phyloP scores from a whole-genome alignment of 2,329 filamentous ascomycete species.

The Claviceps pazoutovae region DNA sequence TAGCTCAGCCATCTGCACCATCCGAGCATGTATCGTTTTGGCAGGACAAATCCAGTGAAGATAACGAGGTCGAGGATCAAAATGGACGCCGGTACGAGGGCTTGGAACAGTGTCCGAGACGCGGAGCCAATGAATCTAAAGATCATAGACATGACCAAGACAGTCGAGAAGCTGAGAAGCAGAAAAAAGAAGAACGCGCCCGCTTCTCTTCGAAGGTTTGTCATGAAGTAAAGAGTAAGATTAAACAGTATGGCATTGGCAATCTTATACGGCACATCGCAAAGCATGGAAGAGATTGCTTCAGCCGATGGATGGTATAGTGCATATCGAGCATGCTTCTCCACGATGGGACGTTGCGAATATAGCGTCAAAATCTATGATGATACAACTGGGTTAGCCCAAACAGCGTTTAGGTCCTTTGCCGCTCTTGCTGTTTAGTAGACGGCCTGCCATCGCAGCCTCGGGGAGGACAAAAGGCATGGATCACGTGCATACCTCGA shows the following conservation, averaged over 20 bases:
- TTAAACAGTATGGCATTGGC: conserved; percentile 66
- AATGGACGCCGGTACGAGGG: conserved; percentile 45
- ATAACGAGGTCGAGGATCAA: conserved; percentile 54
- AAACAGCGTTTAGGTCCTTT: too few relatives aligned
- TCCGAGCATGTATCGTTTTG: conserved; percentile 54
- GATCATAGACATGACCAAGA: conserved; percentile 71
- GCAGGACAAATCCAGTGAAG: conserved; percentile 57
- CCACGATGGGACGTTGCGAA: conserved; percentile 78
- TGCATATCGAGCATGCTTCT: conserved; percentile 77
- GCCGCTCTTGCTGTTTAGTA: too few relatives aligned
- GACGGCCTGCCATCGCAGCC: too few relatives aligned
- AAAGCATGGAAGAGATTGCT: conserved; percentile 75
- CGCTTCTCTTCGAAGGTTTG: conserved; percentile 59
- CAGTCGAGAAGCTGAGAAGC: conserved; percentile 58
- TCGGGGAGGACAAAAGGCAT: too few relatives aligned
- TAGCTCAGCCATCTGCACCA: conserved; percentile 82
- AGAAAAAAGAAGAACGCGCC: conserved; percentile 78
- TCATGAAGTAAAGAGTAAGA: conserved; percentile 73
- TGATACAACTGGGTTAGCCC: background rate
- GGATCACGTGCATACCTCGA: conserved; percentile 41
- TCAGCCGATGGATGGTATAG: conserved; percentile 84
- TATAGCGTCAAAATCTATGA: conserved; percentile 66
- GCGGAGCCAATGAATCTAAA: conserved; percentile 71
- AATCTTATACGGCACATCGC: conserved; percentile 69
- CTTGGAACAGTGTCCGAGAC: conserved; percentile 55